Evolutionary conservation across 2,329 filamentous ascomycete genomes (phyloP).

Genomic region (Fusarium subglutinans): DNA sequence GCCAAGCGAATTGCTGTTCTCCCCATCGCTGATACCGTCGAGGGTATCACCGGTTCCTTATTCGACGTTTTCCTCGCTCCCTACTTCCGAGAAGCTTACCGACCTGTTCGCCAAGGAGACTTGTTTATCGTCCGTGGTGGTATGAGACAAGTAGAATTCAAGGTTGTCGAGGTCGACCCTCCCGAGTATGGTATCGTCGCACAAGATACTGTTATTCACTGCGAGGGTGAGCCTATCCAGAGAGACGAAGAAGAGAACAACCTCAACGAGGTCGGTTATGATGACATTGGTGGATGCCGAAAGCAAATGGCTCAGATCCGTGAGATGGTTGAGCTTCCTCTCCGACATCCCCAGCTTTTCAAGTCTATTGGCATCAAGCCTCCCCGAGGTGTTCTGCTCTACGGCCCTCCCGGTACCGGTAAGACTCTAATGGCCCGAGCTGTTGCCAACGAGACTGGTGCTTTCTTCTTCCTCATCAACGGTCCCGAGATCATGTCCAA

Average conservation of each 20-base stretch:
- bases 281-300: slow-evolving; percentile 98
- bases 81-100: slow-evolving; percentile 99
- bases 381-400: slow-evolving; percentile 95
- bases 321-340: slow-evolving; percentile 95
- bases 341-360: slow-evolving; percentile 98
- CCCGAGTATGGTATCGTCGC: slow-evolving; percentile 99
- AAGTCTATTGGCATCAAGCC: slow-evolving; percentile 99
- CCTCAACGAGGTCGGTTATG: slow-evolving; percentile 98
- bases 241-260: slow-evolving; percentile 99
- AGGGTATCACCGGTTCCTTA: slow-evolving; percentile 95
- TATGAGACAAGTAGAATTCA: slow-evolving; percentile 99
- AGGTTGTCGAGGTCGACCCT: slow-evolving; percentile 98
- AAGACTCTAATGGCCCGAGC: slow-evolving; percentile 99
- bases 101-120: slow-evolving; percentile 95
- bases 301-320: slow-evolving; percentile 99
- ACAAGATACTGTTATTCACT: slow-evolving; percentile 98
- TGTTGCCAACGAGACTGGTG: slow-evolving; percentile 97
- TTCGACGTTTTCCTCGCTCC: slow-evolving; percentile 99
- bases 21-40: slow-evolving; percentile 96
- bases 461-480: slow-evolving; percentile 99
- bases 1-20: slow-evolving; percentile 99
- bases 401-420: slow-evolving; percentile 96
- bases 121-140: slow-evolving; percentile 97
- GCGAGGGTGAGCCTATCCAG: slow-evolving; percentile 90
- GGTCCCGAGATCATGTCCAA: slow-evolving; percentile 99